Evolutionary conservation across 345 rosid species (phyloP), one percentile per base, ranked within the genome.

Genomic region (Lepidium aucheri): DNA sequence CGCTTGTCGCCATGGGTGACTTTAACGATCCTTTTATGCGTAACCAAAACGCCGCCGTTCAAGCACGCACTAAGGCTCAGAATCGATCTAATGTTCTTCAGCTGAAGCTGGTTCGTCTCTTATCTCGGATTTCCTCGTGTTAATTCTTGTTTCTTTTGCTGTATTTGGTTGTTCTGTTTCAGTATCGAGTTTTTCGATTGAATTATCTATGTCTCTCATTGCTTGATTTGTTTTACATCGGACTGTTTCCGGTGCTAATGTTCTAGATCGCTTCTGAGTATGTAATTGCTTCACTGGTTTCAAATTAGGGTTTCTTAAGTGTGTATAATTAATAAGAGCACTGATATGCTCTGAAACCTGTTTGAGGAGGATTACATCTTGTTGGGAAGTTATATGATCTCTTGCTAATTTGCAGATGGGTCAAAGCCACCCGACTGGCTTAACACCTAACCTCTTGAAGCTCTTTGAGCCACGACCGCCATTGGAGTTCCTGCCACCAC

Each of bases 391-490:
- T 60, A n/a, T 60, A 18, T 39, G n/a, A 44, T 17, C 41, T 17
- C 69, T 69, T 74, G 50, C 67, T 56, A 4, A 30, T 65, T 68
- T 62, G 79, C 91, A 94, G 99, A 94, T 94, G 81, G 97, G 97
- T 64, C 96, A 88, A 74, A 90, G 92, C 68, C 99, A 94, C 47
- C 99, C 97, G 1, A 94, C 97, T 30, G 99, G 97, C 50, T 79
- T 94, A 72, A 94, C 99, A 30, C 64, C 84, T 6, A 90, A 82
- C 46, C 90, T 90, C 32, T 67, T 94, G 88, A 94, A 94, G 78
- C 90, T 94, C 11, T 90, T 94, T 74, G 97, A 94, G 81, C 87
- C 99, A 61, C 85, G 95, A 43, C 85, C 85, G 45, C 99, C 99
- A 0, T 77, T 94, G 63, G 97, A 90, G 51, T 94, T 63, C 77